Conservation (phyloP, 805 yeast species). For the Barnettozyma sp. region DNA sequence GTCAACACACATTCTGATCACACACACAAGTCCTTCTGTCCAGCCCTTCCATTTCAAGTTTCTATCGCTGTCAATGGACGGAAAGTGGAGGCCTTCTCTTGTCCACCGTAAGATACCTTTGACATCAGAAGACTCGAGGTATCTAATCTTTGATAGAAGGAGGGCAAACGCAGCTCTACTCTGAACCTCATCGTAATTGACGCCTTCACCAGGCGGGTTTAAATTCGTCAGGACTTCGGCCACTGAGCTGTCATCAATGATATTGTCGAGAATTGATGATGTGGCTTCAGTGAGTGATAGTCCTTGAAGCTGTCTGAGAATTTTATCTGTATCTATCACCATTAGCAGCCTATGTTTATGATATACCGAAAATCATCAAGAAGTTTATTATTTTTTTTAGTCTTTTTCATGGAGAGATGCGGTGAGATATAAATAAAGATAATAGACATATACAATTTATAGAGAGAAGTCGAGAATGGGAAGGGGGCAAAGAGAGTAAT, state of each 20-base stretch:
- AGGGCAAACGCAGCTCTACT: neutral
- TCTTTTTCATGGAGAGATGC: no score
- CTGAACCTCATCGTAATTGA: constrained; percentile 1
- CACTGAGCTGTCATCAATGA: neutral
- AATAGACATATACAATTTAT: no score
- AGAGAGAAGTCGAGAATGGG: no score
- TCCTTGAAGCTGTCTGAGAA: neutral
- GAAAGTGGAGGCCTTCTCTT: neutral
- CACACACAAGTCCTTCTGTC: neutral
- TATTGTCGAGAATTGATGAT: neutral
- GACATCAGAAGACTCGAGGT: neutral
- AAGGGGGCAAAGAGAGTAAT: no score
- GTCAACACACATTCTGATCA: neutral
- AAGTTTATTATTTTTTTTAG: no score
- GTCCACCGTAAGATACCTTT: neutral
- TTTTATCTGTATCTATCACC: neutral
- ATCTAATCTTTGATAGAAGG: neutral
- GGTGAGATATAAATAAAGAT: no score
- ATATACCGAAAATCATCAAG: no score
- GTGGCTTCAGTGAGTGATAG: neutral
- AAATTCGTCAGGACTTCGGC: neutral
- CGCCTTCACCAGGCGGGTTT: neutral
- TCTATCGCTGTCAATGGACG: neutral
- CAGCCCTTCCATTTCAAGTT: constrained; percentile 1
- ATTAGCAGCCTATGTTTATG: no score